phyloP scores from a whole-genome alignment of 2,329 filamentous ascomycete species.

The Leptoxyphium fumago region DNA sequence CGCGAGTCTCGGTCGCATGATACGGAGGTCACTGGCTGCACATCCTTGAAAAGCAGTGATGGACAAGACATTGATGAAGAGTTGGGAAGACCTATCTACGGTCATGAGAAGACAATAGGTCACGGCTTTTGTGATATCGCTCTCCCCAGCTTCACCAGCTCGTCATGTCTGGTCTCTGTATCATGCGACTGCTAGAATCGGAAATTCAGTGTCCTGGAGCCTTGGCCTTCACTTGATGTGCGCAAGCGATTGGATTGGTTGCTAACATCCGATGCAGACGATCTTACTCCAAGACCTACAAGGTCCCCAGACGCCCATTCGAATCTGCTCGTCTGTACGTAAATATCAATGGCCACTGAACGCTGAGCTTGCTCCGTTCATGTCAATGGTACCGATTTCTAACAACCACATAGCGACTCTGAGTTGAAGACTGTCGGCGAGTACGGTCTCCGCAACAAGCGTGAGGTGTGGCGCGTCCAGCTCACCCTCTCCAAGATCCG shows the following conservation, averaged over 20 bases:
- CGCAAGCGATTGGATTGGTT: neutral
- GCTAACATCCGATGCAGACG: constrained; percentile 23
- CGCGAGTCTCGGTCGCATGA: no score
- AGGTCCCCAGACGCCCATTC: constrained; percentile 95
- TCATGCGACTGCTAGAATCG: no score
- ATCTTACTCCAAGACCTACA: constrained; percentile 98
- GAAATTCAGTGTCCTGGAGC: no score
- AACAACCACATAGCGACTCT: constrained; percentile 69
- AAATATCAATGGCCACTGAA: constrained; percentile 79
- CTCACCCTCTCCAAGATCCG: constrained; percentile 99
- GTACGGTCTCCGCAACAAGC: constrained; percentile 99
- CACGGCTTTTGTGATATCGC: no score
- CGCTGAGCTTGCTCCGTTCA: constrained; percentile 94
- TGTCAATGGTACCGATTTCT: constrained; percentile 63
- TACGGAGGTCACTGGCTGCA: no score
- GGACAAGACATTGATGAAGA: no score
- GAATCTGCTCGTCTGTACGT: constrained; percentile 99
- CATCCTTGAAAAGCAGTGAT: no score
- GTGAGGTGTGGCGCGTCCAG: constrained; percentile 99
- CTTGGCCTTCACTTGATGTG: no score
- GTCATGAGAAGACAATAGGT: no score
- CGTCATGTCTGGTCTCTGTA: no score
- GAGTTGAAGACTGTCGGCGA: constrained; percentile 99
- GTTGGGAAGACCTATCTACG: no score
- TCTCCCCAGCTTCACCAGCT: no score